phyloP scores from a whole-genome alignment of 2,329 filamentous ascomycete genomes.

The Paracoccidioides lutzii region DNA sequence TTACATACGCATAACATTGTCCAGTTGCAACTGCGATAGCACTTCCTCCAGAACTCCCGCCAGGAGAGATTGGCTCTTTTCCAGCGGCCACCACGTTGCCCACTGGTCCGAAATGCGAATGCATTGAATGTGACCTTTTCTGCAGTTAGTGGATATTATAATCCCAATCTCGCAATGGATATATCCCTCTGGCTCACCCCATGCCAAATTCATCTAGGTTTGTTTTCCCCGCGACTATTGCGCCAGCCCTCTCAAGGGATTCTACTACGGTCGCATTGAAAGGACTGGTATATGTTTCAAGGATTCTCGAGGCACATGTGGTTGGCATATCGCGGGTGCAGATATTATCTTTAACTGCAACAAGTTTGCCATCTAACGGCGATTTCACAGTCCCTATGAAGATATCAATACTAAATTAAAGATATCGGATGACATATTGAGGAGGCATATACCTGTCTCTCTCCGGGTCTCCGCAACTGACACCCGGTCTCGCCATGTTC shows the following conservation, averaged over 20 bases:
- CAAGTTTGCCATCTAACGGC: constrained; percentile 30
- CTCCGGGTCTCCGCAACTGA: constrained; percentile 26
- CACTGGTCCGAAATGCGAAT: constrained; percentile 57
- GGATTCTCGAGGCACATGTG: constrained; percentile 68
- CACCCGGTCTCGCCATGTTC: constrained; percentile 24
- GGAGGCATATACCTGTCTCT: constrained; percentile 19
- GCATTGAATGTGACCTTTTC: constrained; percentile 51
- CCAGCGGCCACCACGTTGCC: constrained; percentile 33
- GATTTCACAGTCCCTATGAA: constrained; percentile 17
- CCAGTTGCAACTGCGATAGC: constrained; percentile 65
- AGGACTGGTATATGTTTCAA: constrained; percentile 58
- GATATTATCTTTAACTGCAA: constrained; percentile 69
- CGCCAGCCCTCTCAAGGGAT: constrained; percentile 51
- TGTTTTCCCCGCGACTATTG: constrained; percentile 60
- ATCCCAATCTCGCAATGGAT: neutral
- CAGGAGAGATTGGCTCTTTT: constrained; percentile 48
- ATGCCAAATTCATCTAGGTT: constrained; percentile 96
- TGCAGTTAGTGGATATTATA: constrained; percentile 3
- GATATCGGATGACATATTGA: neutral
- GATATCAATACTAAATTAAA: neutral
- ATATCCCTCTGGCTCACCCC: constrained; percentile 39
- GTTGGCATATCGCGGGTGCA: constrained; percentile 53
- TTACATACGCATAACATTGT: constrained; percentile 44
- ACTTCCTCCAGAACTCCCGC: constrained; percentile 87
- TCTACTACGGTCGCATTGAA: constrained; percentile 71